Base-by-base conservation (phyloP, 805 yeast genomes). In the Saccharomycopsis malanga region DNA sequence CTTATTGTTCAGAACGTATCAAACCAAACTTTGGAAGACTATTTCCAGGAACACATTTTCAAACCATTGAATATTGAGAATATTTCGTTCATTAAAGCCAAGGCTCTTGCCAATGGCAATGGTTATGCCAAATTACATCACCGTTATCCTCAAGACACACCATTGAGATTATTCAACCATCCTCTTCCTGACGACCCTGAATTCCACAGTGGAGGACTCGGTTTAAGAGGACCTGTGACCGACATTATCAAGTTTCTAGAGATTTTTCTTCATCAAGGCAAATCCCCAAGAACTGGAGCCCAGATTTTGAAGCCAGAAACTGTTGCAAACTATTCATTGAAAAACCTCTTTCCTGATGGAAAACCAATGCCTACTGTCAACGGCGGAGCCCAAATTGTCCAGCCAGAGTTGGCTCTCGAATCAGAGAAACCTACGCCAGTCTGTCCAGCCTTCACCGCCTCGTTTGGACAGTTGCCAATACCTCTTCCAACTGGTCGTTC, bases 161-260 rank as follows among this genome's bases (percentile, higher is more conserved):
- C 42, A 21, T 25, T 37, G 23, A 50, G 46, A 30, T 5, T 32
- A 6, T 58, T 49, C 18, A 46, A 37, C 35, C 50, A 46, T 23
- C 7, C 7, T 7, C 18, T n/a, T 18, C 59, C 55, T 7, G 38
- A 37, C 17, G 30, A 52, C 18, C 61, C 64, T 27, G 47, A 41
- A 20, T 43, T 62, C n/a, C 56, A 61, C 18, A 58, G 64, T 57
- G 74, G 73, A 10, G 74, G 74, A n/a, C 69, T 64, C 12, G 74
- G 74, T 1, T 54, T 64, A 35, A 67, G 57, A 38, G 66, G 71
- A 2, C 66, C 61, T 1, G 66, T 62, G 4, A 58, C 56, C 7
- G 74, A 71, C 52, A 69, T 62, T 48, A 56, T 66, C 50, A 64
- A 59, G 49, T 64, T 69, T 41, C 50, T 71, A 29, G 59, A 69